Base-by-base conservation (phyloP, 371 early-diverging fungal species). In the Zancudomyces culisetae region DNA sequence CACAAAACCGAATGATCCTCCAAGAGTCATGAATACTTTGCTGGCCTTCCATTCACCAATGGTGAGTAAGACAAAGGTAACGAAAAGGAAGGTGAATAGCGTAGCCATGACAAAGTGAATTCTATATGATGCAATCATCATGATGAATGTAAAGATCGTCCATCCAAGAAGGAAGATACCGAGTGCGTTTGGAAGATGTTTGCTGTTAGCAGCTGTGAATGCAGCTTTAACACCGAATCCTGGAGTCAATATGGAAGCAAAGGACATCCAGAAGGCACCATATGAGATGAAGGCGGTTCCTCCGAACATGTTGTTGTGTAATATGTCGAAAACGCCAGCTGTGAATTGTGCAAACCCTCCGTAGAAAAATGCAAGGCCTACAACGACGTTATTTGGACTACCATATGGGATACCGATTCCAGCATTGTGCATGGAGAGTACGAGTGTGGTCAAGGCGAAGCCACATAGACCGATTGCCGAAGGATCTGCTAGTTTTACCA, bases 311-410 rank as follows among this genome's bases (percentile, higher is more conserved):
- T 83, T 85, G 54, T 79, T 76, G 21, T 70, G 65, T 43, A 67
- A 69, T 70, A 81, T 82, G 64, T 84, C 85, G 80, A 79, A 81
- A 80, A 85, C 80, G 42, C 86, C 86, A 53, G 84, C 83, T 21
- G 71, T 46, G 45, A 84, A 69, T 66, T 84, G 86, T 56, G 74
- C 78, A 27, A 82, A 68, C 35, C 86, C 86, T 43, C 86, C 85
- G 60, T 83, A 85, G 66, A 80, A 81, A 49, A 84, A 62, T 13
- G 80, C 85, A 43, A 82, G 73, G 48, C 83, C 80, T 24, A 73
- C 54, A 24, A 80, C 73, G 42, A 80, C 72, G 46, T 70, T 57
- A 15, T 64, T 62, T 40, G 80, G 79, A 15, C 74, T 64, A 26
- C 62, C 66, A 19, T 71, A 59, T 41, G 66, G 60, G n/a, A 77